phyloP scores from a whole-genome alignment of 148 eudicot species.

The Rhododendron williamsianum region DNA sequence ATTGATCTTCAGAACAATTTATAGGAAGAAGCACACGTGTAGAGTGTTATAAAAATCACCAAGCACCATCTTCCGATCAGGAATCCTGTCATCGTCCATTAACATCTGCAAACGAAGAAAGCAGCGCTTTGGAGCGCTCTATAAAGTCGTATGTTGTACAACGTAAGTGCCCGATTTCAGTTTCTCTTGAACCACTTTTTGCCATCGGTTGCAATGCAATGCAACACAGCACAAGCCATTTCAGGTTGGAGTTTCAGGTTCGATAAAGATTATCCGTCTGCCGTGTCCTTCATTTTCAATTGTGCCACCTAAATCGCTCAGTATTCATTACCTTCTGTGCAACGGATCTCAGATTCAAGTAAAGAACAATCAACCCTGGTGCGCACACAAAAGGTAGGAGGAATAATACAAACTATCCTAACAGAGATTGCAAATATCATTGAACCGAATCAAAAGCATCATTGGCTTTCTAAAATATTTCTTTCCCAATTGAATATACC shows the following conservation, averaged over 20 bases:
- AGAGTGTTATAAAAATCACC: background rate
- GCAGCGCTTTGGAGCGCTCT: background rate
- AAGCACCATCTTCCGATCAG: background rate
- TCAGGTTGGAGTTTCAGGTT: background rate
- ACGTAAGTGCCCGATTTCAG: background rate
- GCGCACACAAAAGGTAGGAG: background rate
- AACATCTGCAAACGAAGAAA: background rate
- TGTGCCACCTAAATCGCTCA: background rate
- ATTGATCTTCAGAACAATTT: background rate
- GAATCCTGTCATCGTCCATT: background rate
- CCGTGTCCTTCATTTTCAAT: background rate
- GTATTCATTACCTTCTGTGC: background rate
- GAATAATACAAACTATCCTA: background rate
- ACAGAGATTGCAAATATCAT: background rate
- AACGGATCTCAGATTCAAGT: background rate
- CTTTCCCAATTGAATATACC: conserved; percentile 62
- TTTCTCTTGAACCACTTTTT: background rate
- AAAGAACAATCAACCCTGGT: background rate
- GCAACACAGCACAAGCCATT: background rate
- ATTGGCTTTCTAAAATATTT: conserved; percentile 25
- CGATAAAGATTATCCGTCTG: background rate
- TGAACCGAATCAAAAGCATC: conserved; percentile 9
- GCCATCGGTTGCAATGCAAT: background rate
- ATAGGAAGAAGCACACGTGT: background rate
- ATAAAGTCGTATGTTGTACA: background rate